phyloP scores from a whole-genome alignment of 257 asterid genomes.

The Forsythia viridissima region DNA sequence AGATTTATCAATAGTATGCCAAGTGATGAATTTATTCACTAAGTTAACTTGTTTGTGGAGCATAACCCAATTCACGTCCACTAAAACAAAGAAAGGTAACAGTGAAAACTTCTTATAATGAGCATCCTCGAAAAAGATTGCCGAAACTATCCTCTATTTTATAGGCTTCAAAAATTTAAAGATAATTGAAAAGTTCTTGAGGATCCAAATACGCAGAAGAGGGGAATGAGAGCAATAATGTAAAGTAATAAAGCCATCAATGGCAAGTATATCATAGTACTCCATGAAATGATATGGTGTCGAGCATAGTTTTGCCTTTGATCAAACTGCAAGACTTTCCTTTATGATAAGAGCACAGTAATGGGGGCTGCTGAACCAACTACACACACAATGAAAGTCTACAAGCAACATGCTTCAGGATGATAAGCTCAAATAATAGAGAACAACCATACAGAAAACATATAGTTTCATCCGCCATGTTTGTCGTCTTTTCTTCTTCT shows the following conservation, averaged over 20 bases:
- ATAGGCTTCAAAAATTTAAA: background rate
- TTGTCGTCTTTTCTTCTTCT: background rate
- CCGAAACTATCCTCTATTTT: background rate
- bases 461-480: background rate
- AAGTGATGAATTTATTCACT: background rate
- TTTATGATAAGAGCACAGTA: background rate
- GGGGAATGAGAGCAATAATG: background rate
- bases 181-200: background rate
- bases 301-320: background rate
- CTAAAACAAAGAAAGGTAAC: no score
- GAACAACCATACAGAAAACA: background rate
- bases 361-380: background rate
- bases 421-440: background rate
- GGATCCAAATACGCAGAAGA: background rate
- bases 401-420: background rate
- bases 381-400: background rate
- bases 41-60: background rate
- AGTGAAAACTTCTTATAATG: no score
- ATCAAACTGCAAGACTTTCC: background rate
- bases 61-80: background rate
- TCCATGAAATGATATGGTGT: background rate
- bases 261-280: background rate
- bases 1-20: background rate
- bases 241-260: background rate
- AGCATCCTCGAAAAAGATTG: no score